Percentiles rank a stretch among this genome's conserved stretches.
Conservation (phyloP, 1,284 basidiomycete genomes). For the Irpex sp. region DNA sequence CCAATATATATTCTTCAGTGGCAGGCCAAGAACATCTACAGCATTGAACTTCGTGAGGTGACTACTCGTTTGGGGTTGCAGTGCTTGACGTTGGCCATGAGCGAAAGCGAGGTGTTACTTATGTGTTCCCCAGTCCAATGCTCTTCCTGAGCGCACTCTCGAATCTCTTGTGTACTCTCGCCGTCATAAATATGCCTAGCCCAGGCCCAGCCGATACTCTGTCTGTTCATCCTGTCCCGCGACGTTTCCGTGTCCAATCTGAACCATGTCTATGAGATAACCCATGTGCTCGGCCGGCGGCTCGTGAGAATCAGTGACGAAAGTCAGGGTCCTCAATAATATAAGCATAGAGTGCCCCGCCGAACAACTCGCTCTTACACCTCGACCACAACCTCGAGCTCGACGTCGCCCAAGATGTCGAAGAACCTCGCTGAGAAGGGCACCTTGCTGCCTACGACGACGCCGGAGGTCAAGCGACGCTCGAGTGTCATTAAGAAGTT, state of each 20-base stretch:
- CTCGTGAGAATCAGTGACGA: constrained; percentile 1
- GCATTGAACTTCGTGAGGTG: no score
- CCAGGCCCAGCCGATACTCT: not conserved
- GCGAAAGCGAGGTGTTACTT: no score
- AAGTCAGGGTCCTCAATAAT: not conserved
- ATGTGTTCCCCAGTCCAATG: no score
- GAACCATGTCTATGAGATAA: not conserved
- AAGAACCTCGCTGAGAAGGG: not conserved
- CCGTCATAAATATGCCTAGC: no score
- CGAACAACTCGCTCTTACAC: not conserved
- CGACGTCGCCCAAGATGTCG: constrained; percentile 10
- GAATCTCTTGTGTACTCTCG: no score
- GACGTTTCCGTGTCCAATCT: not conserved
- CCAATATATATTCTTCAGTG: no score
- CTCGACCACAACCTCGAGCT: constrained; percentile 28
- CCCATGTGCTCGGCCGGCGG: not conserved
- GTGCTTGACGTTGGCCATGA: no score
- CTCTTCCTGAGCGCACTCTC: no score
- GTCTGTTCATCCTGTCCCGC: not conserved
- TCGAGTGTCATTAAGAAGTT: not conserved
- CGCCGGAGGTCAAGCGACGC: not conserved
- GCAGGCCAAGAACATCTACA: no score
- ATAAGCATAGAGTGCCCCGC: not conserved
- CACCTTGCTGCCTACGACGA: not conserved
- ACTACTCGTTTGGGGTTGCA: no score